Evolutionary conservation across 768 basidiomycete species (phyloP).

Genomic region (Cystofilobasidium macerans): DNA sequence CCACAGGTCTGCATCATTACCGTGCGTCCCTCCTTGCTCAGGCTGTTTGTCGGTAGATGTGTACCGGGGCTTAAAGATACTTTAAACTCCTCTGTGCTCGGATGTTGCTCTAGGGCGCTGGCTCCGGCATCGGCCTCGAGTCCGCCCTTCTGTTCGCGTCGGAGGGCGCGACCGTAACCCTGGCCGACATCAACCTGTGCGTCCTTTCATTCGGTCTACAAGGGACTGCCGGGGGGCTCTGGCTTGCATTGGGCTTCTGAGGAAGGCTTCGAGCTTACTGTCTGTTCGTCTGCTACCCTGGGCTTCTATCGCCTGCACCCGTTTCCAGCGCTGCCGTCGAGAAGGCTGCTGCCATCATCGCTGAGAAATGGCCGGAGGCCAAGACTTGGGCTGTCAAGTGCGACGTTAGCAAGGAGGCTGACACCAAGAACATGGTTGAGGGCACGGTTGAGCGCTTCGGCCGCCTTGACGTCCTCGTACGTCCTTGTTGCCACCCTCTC

Average conservation of each 20-base stretch:
- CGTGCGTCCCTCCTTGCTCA: not conserved
- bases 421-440: conserved; percentile 73
- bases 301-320: not conserved
- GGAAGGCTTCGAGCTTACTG: too few species aligned
- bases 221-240: too few species aligned
- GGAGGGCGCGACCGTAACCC: conserved; percentile 82
- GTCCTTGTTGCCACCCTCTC: conserved; percentile 28
- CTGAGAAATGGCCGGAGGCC: conserved; percentile 55
- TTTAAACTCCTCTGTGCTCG: not conserved
- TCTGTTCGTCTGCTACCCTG: too few species aligned
- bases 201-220: too few species aligned
- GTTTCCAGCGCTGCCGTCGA: conserved; percentile 48
- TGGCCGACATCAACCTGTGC: conserved; percentile 70
- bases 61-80: not conserved
- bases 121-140: conserved; percentile 78
- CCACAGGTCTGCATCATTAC: conserved; percentile 20
- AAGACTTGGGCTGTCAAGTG: conserved; percentile 54
- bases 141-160: conserved; percentile 87
- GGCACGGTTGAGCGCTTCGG: conserved; percentile 73
- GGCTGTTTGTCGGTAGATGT: not conserved
- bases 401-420: conserved; percentile 79
- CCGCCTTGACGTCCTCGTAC: conserved; percentile 87
- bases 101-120: conserved; percentile 15
- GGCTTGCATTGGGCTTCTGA: too few species aligned
- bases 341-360: conserved; percentile 54